Evolutionary conservation across 495 filamentous ascomycete genomes (phyloP).

Genomic region (Pseudoneurospora amorphoporcata): DNA sequence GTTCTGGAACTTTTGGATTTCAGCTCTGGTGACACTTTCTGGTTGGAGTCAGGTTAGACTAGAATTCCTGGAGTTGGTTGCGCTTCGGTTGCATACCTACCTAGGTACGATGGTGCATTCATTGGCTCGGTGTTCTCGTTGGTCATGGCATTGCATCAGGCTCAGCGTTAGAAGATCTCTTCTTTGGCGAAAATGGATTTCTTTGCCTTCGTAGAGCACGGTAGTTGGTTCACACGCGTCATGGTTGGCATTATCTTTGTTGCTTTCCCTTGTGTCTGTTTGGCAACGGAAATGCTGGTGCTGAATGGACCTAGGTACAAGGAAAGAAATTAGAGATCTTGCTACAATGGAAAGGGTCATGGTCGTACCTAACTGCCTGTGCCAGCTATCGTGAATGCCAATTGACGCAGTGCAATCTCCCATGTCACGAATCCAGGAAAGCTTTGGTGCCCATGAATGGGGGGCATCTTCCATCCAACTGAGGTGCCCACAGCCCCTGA

Average conservation of each 20-base stretch:
- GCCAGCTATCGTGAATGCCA: not conserved
- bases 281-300: not conserved
- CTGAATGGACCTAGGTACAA: not conserved
- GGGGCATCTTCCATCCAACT: not conserved
- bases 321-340: not conserved
- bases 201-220: not conserved
- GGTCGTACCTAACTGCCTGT: not conserved
- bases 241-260: not conserved
- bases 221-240: not conserved
- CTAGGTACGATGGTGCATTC: no score
- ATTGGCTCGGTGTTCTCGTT: not conserved
- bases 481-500: not conserved
- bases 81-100: not conserved
- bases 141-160: not conserved
- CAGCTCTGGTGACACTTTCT: not conserved
- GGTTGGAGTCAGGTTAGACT: no score
- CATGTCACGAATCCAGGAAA: not conserved
- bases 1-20: not conserved
- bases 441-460: not conserved
- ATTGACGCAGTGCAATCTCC: not conserved
- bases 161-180: not conserved
- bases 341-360: not conserved
- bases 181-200: not conserved
- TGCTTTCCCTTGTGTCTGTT: not conserved
- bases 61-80: no score